Base-by-base conservation (phyloP, 2,329 filamentous ascomycete species). In the Graphium sp. region DNA sequence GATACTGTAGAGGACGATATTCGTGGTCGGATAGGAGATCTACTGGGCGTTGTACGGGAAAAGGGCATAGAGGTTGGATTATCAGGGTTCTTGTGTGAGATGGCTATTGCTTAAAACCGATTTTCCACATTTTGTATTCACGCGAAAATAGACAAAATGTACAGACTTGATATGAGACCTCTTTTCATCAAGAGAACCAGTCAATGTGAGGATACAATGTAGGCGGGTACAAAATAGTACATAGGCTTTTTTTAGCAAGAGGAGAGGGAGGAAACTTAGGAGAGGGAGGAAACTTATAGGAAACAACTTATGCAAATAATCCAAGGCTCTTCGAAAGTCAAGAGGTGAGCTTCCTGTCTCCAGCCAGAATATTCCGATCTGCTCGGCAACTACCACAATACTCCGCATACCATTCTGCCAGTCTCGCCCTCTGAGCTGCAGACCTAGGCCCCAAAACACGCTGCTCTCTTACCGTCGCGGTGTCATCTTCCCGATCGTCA, bases 351-450 rank as follows among this genome's bases (percentile, higher is more conserved):
- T 18, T 5, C 6, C 7, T 21, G 9, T 9, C 28, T 12, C 6
- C 11, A 13, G n/a, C 25, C 22, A 34, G 25, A 34, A 27, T 20
- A 31, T 11, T 12, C 21, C 24, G 52, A 39, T 72, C 66, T 8
- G 43, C 45, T 36, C 47, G 52, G 38, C 66, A 72, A 43, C 66
- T 71, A 18, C 63, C 60, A 32, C 66, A 72, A 38, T 72, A 66
- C 34, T 53, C 55, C 4, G 56, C 49, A 33, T 63, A 52, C 66
- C 66, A 72, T 27, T 47, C 41, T 37, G 48, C 47, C 33, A 71
- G 39, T 23, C 42, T 47, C 34, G 50, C 47, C 34, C 46, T 44
- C 34, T 45, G 42, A 30, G 50, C 43, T n/a, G 33, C 33, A 7
- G 45, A 34, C 33, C 45, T 43, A 19, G 41, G 41, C 25, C 41